Percentiles rank a stretch among this genome's conserved stretches.
These are phyloP conservation scores for Pinus tabuliformis DNA, from an alignment of 75 land plant genomes.

Conservation along the genomic window DNA sequence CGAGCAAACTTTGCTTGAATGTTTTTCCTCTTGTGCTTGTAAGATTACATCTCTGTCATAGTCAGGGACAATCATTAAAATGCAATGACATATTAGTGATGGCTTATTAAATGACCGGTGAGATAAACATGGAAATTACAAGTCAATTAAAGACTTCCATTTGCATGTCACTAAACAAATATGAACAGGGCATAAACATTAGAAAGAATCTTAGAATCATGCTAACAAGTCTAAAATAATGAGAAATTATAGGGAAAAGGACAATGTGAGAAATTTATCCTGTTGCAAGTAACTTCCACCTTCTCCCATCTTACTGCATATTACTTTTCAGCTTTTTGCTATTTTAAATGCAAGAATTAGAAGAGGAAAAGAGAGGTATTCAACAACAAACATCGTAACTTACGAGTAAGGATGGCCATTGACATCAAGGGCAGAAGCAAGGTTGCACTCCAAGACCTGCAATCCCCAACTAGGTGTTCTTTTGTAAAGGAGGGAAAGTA, in stretches of 20 bases:
- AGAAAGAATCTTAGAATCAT: no score
- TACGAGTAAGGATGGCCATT: conserved; percentile 54
- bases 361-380: not conserved
- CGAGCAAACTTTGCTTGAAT: conserved; percentile 16
- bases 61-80: conserved; percentile 1
- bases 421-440: conserved; percentile 32
- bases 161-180: no score
- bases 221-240: not conserved
- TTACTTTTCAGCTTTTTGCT: not conserved
- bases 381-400: conserved; percentile 14
- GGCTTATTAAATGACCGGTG: not conserved
- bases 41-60: conserved; percentile 64
- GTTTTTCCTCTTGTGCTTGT: conserved; percentile 38
- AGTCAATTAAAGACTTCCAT: no score
- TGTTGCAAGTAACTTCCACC: not conserved
- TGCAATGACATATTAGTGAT: not conserved
- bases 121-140: not conserved
- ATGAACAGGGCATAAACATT: no score
- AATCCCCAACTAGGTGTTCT: conserved; percentile 51
- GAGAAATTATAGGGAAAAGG: not conserved
- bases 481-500: conserved; percentile 35
- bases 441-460: no score
- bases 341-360: not conserved
- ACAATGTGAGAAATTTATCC: not conserved
- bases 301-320: no score